phyloP scores from a whole-genome alignment of 78 protist species.

The Cyanophora paradoxa region DNA sequence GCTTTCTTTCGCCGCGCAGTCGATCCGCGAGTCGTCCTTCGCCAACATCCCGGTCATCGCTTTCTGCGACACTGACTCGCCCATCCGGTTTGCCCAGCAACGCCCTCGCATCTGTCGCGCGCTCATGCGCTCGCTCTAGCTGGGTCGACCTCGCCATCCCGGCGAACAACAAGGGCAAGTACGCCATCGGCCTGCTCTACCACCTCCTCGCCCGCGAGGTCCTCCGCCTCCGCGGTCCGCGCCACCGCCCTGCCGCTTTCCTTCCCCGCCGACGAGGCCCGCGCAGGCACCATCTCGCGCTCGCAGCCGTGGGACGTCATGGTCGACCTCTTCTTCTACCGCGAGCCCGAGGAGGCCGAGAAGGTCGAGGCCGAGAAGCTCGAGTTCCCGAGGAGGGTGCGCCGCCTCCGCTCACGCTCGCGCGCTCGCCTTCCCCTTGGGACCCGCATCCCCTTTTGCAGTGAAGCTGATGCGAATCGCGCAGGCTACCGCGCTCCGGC shows the following conservation, averaged over 20 bases:
- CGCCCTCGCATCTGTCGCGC: no score
- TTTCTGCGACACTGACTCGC: slow-evolving; percentile 95
- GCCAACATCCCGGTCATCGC: slow-evolving; percentile 98
- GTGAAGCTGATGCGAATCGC: no score
- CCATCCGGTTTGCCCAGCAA: slow-evolving; percentile 39
- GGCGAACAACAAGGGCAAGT: slow-evolving; percentile 93
- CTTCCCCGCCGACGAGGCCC: no score
- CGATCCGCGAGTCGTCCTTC: slow-evolving; percentile 91
- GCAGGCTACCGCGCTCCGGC: no score
- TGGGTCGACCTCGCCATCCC: slow-evolving; percentile 98
- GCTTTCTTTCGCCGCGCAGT: no score
- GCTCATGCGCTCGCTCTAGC: slow-evolving; percentile 28
- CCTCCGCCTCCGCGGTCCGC: slow-evolving; percentile 93
- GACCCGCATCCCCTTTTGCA: background rate
- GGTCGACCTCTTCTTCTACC: slow-evolving; percentile 93
- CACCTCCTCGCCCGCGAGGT: slow-evolving; percentile 99
- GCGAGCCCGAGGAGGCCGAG: slow-evolving; percentile 85
- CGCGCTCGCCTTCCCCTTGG: background rate
- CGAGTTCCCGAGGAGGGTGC: slow-evolving; percentile 73
- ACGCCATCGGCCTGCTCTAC: slow-evolving; percentile 92
- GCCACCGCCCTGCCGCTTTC: no score
- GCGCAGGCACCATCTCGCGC: slow-evolving; percentile 85
- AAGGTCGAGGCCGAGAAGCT: no score
- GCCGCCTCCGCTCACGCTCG: background rate
- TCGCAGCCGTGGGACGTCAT: slow-evolving; percentile 86